These are phyloP conservation scores for Tulasnella sp. DNA, from an alignment of 768 basidiomycete species.

Conservation along the genomic window DNA sequence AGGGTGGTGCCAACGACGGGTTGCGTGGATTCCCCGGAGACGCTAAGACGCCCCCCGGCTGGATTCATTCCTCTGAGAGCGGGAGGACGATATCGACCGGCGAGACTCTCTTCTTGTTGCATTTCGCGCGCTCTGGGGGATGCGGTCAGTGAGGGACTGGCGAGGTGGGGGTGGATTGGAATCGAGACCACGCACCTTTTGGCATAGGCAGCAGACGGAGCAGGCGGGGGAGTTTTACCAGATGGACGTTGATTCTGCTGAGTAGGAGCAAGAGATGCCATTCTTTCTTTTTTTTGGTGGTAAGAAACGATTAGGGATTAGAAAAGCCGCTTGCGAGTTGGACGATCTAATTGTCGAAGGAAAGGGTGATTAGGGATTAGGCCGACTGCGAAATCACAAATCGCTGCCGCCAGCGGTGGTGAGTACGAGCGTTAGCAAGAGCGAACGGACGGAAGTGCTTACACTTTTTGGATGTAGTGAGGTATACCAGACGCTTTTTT, in stretches of 20 bases:
- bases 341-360: constrained; percentile 26
- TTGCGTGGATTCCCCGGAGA: constrained; percentile 18
- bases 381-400: constrained; percentile 15
- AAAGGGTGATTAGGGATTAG: constrained; percentile 27
- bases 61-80: constrained; percentile 56
- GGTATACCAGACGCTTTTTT: not conserved
- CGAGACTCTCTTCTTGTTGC: constrained; percentile 70
- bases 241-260: constrained; percentile 44
- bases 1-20: constrained; percentile 53
- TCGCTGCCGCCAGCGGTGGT: not conserved
- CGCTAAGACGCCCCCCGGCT: constrained; percentile 18
- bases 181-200: constrained; percentile 60
- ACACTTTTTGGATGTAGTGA: constrained; percentile 12
- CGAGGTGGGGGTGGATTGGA: constrained; percentile 12
- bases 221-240: constrained; percentile 86
- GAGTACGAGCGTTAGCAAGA: not conserved
- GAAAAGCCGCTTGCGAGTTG: constrained; percentile 24
- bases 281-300: constrained; percentile 81
- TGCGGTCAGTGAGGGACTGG: not conserved
- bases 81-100: constrained; percentile 70
- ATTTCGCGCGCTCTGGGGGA: constrained; percentile 73
- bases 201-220: constrained; percentile 82
- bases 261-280: constrained; percentile 50
- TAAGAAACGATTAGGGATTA: constrained; percentile 79
- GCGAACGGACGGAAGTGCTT: not conserved